phyloP scores from a whole-genome alignment of 73 alveolate genomes.

The Effrenium voratum region DNA sequence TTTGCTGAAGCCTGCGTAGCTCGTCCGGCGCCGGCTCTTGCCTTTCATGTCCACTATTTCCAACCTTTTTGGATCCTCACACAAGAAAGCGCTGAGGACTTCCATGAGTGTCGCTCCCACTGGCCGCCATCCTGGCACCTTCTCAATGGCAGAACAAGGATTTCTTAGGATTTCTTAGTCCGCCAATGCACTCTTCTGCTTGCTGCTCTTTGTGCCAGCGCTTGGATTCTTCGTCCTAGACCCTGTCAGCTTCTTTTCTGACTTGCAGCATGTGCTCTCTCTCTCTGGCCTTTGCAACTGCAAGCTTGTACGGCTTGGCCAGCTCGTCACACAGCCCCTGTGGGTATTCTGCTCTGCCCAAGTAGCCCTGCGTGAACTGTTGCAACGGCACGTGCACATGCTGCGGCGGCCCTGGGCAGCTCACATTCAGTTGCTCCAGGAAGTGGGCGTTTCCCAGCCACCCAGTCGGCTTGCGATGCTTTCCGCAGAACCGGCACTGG shows the following conservation, averaged over 20 bases:
- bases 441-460: conserved; percentile 2
- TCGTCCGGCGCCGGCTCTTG: neutral
- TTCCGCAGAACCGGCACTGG: neutral
- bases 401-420: neutral
- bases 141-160: neutral
- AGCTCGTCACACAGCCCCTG: neutral
- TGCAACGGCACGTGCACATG: neutral
- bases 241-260: neutral
- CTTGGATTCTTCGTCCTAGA: neutral
- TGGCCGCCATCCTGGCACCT: neutral
- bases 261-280: too few relatives aligned
- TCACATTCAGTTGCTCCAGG: neutral
- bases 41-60: neutral
- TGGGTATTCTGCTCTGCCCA: neutral
- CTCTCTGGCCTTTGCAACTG: neutral
- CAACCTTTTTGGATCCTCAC: neutral
- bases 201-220: neutral
- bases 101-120: neutral
- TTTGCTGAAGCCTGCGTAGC: neutral
- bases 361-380: neutral
- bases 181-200: neutral
- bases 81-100: neutral
- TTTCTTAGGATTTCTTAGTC: neutral
- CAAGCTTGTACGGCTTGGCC: neutral
- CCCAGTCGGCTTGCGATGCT: conserved; percentile 1